Evolutionary conservation across 2,329 filamentous ascomycete species (phyloP).

Genomic region (Fusarium compactum): DNA sequence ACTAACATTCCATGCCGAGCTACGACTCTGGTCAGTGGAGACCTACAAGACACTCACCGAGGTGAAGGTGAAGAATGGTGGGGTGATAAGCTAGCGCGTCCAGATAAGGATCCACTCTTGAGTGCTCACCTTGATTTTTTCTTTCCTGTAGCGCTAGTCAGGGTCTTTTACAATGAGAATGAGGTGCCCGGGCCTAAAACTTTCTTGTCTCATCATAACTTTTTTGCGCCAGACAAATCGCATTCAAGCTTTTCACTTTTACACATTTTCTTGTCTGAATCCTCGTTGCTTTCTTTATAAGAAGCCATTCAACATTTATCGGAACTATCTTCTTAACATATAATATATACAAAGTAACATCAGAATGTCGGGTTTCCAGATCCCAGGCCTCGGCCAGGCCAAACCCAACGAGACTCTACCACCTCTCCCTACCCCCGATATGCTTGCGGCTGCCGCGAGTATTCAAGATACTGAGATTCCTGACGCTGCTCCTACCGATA

Average conservation of each 20-base stretch:
- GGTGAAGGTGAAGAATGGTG: conserved; percentile 30
- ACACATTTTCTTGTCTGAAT: background rate
- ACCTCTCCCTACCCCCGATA: conserved; percentile 51
- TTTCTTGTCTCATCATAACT: conserved; percentile 16
- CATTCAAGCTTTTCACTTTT: background rate
- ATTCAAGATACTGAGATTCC: conserved; percentile 43
- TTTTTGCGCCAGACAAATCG: conserved; percentile 31
- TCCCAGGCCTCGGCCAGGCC: conserved; percentile 58
- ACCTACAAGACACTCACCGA: conserved; percentile 36
- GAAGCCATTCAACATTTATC: no score
- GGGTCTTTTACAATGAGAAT: conserved; percentile 26
- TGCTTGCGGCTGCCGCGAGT: conserved; percentile 49
- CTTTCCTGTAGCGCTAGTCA: conserved; percentile 26
- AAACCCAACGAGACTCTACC: conserved; percentile 58
- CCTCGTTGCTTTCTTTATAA: background rate
- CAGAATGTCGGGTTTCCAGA: conserved; percentile 58
- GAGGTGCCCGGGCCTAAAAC: conserved; percentile 7
- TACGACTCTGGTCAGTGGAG: background rate
- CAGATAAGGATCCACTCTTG: conserved; percentile 33
- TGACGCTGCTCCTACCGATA: conserved; percentile 8
- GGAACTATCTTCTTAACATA: background rate
- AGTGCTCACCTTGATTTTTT: conserved; percentile 52
- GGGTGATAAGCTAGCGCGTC: conserved; percentile 33
- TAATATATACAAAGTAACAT: background rate
- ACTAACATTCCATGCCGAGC: conserved; percentile 5